Conservation (phyloP, 179 eudicot genomes). For the Beta macrorhiza region DNA sequence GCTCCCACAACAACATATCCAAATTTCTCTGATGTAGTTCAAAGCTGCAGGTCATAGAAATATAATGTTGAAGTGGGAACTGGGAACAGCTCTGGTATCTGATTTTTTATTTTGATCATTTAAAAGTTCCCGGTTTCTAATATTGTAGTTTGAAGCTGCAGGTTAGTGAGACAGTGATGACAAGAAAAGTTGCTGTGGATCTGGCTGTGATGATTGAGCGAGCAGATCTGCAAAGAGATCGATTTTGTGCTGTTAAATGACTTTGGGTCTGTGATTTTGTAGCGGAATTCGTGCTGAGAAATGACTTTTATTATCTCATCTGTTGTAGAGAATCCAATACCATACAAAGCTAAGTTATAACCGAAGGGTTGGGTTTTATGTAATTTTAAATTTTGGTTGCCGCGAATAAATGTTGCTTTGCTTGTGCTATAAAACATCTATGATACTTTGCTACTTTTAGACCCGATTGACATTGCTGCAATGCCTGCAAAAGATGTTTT, state of each 20-base stretch:
- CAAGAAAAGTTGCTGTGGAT: neutral
- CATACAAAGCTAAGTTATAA: neutral
- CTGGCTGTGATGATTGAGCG: neutral
- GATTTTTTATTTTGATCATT: too few species aligned
- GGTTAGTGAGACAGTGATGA: neutral
- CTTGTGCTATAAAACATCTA: neutral
- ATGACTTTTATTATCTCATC: too few species aligned
- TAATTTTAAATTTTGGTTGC: neutral
- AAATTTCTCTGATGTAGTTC: too few species aligned
- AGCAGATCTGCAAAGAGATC: neutral
- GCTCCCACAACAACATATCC: too few species aligned
- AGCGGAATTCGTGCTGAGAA: neutral
- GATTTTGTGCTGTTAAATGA: neutral
- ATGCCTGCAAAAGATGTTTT: too few species aligned
- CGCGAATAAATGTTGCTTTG: neutral
- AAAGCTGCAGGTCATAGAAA: too few species aligned
- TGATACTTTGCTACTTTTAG: neutral
- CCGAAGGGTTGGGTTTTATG: neutral
- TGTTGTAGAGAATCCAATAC: too few species aligned
- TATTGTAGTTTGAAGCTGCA: neutral
- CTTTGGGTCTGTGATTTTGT: neutral
- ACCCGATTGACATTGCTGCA: neutral
- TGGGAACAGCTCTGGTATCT: too few species aligned
- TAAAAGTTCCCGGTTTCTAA: neutral
- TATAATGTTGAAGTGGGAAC: too few species aligned